Evolutionary conservation across 2,329 filamentous ascomycete genomes (phyloP).

Genomic region (Colletotrichum salicis): DNA sequence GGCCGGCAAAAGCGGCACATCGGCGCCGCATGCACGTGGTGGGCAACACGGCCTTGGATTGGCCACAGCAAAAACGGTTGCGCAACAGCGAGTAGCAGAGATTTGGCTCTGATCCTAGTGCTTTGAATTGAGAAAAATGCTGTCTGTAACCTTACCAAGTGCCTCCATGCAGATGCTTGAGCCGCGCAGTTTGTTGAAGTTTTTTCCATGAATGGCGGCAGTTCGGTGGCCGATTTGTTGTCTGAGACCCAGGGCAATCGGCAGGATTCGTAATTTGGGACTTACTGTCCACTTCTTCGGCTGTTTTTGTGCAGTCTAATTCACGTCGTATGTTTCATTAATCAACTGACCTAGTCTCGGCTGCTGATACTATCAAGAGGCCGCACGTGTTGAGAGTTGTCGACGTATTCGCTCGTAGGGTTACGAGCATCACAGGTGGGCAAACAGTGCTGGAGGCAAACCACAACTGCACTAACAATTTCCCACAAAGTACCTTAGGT

Average conservation of each 20-base stretch:
- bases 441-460: not conserved
- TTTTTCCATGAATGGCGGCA: not conserved
- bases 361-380: not conserved
- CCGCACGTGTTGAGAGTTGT: not conserved
- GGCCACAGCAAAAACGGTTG: not conserved
- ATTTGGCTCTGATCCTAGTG: not conserved
- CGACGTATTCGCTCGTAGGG: not conserved
- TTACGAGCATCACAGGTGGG: not conserved
- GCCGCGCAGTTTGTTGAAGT: not conserved
- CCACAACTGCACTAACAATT: not conserved
- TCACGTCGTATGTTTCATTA: no score
- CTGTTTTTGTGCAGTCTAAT: no score
- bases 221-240: not conserved
- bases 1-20: not conserved
- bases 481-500: not conserved
- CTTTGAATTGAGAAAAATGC: not conserved
- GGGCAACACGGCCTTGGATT: not conserved
- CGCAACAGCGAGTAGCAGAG: not conserved
- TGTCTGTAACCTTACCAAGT: not conserved
- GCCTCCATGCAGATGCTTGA: not conserved
- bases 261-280: not conserved
- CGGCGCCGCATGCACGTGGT: not conserved
- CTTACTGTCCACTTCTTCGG: no score
- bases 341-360: not conserved
- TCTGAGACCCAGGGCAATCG: not conserved